Evolutionary conservation across 106 monocot genomes (phyloP), one percentile per base, ranked within the genome.

Genomic region (Amphibolis antarctica): DNA sequence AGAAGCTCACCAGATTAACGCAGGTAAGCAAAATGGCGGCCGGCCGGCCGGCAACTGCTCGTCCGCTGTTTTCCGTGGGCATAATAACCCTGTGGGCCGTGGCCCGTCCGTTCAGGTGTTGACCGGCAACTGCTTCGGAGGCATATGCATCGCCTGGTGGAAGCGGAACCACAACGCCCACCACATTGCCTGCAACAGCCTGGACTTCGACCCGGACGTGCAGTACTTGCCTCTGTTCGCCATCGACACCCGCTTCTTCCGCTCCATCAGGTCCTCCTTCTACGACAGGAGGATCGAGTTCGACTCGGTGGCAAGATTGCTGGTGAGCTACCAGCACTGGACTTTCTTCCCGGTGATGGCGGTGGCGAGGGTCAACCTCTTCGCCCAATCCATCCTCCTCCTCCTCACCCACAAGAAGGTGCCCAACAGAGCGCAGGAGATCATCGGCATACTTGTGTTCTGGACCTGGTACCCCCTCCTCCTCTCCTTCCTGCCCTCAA

Each of bases 331-430:
- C 79, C 89, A 89, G 77, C 89, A 89, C 31, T 73, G 65, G 72
- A 89, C 82, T 0, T 89, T 85, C 70, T 89, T 82, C 71, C 88
- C 88, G 0, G 84, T 84, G 10, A 84, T 85, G 88, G 64, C 70
- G 50, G 21, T 84, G 44, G 84, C 88, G 12, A 76, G 84, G 46
- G 25, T 88, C 52, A 85, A 84, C 53, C 79, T 81, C 28, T 79
- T 74, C 9, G 74, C 77, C 1, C 88, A 88, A 57, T 88, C 88
- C 10, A 66, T 71, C 1, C 9, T 64, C 2, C 72, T 79, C 5
- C 53, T 84, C 13, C 26, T 74, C 1, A 66, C 74, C 0, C 54
- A 67, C 22, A 81, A 75, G 68, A 76, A 59, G 31, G 75, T 81
- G 31, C 70, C 76, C 0, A 21, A 76, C 26, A 53, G 82, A 28